These are phyloP conservation scores for Earliella scabrosa DNA, from an alignment of 1,284 basidiomycete genomes.

Conservation along the genomic window DNA sequence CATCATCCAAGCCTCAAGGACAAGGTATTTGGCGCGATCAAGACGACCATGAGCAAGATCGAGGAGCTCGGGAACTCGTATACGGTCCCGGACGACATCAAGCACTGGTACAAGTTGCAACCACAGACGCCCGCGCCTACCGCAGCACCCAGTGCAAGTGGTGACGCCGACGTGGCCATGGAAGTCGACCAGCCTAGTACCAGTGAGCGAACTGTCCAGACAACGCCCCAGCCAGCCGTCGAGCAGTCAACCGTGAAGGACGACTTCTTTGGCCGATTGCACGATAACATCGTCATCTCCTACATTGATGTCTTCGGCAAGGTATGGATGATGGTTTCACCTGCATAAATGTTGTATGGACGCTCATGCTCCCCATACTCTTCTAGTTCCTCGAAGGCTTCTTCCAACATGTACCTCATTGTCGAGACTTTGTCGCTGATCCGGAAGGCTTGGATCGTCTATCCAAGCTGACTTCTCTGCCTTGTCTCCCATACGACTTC, in stretches of 20 bases:
- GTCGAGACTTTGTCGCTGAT: constrained; percentile 86
- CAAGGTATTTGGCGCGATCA: constrained; percentile 78
- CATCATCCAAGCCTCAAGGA: constrained; percentile 92
- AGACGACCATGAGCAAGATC: constrained; percentile 72
- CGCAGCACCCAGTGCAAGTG: constrained; percentile 22
- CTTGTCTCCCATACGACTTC: constrained; percentile 92
- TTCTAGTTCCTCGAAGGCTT: constrained; percentile 89
- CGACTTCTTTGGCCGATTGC: constrained; percentile 49
- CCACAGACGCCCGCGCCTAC: constrained; percentile 39
- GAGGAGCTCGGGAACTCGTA: constrained; percentile 73
- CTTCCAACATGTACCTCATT: constrained; percentile 90
- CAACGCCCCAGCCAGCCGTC: not conserved
- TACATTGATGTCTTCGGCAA: constrained; percentile 79
- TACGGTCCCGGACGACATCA: constrained; percentile 57
- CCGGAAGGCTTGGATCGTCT: constrained; percentile 80
- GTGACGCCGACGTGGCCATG: constrained; percentile 54
- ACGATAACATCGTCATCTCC: constrained; percentile 76
- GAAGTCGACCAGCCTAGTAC: constrained; percentile 34
- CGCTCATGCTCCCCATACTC: too few relatives aligned
- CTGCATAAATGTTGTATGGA: too few relatives aligned
- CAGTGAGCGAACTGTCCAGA: not conserved
- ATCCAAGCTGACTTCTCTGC: constrained; percentile 79
- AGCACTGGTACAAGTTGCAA: constrained; percentile 65
- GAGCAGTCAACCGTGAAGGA: constrained; percentile 34
- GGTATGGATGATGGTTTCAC: constrained; percentile 43